phyloP scores from a whole-genome alignment of 176 grass and related monocot genomes.

The Bonia amplexicaulis region DNA sequence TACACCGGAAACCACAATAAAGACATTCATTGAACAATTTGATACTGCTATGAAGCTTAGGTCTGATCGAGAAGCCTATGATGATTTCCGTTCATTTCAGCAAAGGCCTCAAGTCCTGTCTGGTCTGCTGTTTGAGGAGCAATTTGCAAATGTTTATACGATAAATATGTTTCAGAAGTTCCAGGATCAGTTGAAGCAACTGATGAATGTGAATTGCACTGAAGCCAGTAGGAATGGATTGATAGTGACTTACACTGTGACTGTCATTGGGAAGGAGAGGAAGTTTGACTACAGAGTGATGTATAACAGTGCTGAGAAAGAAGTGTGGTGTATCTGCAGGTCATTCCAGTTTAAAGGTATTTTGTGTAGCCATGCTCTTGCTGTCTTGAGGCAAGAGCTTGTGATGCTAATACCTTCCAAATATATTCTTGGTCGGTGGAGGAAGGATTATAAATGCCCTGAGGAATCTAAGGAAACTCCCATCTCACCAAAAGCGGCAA shows the following conservation, averaged over 20 bases:
- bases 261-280: constrained; percentile 67
- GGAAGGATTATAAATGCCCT: constrained; percentile 86
- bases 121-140: constrained; percentile 76
- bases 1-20: constrained; percentile 73
- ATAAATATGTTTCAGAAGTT: constrained; percentile 95
- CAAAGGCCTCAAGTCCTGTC: constrained; percentile 79
- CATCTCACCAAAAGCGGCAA: constrained; percentile 23
- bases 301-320: constrained; percentile 73
- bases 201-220: constrained; percentile 72
- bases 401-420: constrained; percentile 85
- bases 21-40: constrained; percentile 79
- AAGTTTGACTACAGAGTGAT: constrained; percentile 86
- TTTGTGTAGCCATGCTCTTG: constrained; percentile 88
- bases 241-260: constrained; percentile 68
- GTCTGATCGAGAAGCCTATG: constrained; percentile 78
- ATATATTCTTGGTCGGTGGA: constrained; percentile 86
- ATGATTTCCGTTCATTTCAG: constrained; percentile 90
- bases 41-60: constrained; percentile 81
- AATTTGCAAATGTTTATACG: constrained; percentile 79
- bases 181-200: constrained; percentile 79
- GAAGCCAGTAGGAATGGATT: constrained; percentile 58
- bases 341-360: constrained; percentile 96
- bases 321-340: constrained; percentile 83
- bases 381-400: constrained; percentile 81
- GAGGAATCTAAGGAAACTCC: constrained; percentile 55